Conservation (phyloP, 139 green algal genomes). For the Chlorella sorokiniana region DNA sequence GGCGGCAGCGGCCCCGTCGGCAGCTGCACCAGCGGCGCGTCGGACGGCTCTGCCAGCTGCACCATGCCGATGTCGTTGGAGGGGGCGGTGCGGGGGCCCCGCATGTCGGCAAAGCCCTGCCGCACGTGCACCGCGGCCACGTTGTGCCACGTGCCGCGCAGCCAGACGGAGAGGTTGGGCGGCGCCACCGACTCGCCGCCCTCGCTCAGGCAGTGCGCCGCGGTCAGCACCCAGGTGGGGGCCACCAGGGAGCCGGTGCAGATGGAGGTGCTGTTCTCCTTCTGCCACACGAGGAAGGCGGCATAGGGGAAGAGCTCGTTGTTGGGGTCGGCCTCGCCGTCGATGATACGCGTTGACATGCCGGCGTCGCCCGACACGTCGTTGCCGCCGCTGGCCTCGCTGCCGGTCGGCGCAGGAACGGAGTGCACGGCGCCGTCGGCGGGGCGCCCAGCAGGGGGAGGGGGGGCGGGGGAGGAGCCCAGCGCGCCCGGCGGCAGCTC, state of each 20-base stretch:
- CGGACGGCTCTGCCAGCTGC: neutral
- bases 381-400: neutral
- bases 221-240: neutral
- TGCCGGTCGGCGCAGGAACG: neutral
- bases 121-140: neutral
- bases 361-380: too few relatives aligned
- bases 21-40: neutral
- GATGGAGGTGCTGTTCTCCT: neutral
- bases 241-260: slow-evolving; percentile 8
- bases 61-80: neutral
- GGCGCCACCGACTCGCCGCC: neutral
- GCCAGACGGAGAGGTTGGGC: neutral
- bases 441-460: too few relatives aligned
- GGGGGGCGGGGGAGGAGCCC: too few relatives aligned
- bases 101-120: neutral
- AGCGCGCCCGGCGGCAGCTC: too few relatives aligned
- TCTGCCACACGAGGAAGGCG: neutral
- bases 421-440: neutral
- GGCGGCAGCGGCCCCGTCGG: neutral
- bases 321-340: neutral
- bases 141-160: neutral
- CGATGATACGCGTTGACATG: slow-evolving; percentile 5
- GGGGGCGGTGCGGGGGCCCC: neutral
- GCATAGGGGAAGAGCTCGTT: neutral
- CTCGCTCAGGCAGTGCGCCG: neutral